Conservation (phyloP, 345 rosid species). For the Iberis pinnata region DNA sequence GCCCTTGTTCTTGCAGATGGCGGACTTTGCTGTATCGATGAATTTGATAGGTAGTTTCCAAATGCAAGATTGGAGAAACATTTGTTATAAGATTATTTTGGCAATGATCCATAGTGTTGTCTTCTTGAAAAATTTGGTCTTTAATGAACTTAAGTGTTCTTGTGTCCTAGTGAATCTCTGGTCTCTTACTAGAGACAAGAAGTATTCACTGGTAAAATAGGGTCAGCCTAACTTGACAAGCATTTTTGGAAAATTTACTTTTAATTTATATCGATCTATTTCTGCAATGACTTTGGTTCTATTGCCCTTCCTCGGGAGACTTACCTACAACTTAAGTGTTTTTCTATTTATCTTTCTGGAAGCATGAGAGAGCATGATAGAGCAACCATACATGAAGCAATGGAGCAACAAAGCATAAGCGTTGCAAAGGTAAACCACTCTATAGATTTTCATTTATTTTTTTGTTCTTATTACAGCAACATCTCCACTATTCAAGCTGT, state of each 20-base stretch:
- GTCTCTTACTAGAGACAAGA: not conserved
- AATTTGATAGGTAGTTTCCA: slow-evolving; percentile 70
- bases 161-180: not conserved
- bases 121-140: not conserved
- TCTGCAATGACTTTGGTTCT: slow-evolving; percentile 1
- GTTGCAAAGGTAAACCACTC: slow-evolving; percentile 67
- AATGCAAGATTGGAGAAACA: not conserved
- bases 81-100: not conserved
- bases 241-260: not conserved
- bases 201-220: not conserved
- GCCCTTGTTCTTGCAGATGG: slow-evolving; percentile 98
- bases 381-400: slow-evolving; percentile 97
- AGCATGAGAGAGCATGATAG: slow-evolving; percentile 98
- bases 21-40: slow-evolving; percentile 96
- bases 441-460: not conserved
- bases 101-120: not conserved
- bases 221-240: not conserved
- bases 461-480: slow-evolving; percentile 4
- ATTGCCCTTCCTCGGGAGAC: not conserved
- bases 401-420: slow-evolving; percentile 99
- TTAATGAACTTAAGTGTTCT: not conserved
- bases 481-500: slow-evolving; percentile 9
- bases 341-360: slow-evolving; percentile 22
- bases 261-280: not conserved
- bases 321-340: not conserved